Evolutionary conservation across 2,329 filamentous ascomycete genomes (phyloP), one percentile per base, ranked within the genome.

Genomic region (Fusarium succisae): DNA sequence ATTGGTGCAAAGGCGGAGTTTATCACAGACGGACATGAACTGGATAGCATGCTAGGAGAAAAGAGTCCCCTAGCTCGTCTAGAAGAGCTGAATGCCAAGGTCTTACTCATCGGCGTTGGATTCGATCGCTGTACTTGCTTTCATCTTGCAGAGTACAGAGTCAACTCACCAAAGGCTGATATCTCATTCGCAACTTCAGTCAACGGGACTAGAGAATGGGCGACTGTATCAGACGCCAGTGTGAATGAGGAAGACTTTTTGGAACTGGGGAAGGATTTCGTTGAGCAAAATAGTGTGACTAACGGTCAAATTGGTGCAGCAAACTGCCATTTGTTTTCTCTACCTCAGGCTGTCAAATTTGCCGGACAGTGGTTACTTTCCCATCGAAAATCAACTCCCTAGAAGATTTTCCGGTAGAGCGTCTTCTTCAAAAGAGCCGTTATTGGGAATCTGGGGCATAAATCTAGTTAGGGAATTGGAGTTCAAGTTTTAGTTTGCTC

Each of bases 91-190:
- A 44, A 45, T 10, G 56, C 63, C 1, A 68, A 67, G 12, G 39
- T 68, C 2, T 0, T 68, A 3, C 65, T 68, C 3, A 5, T 68
- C 2, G 63, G 65, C 20, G 65, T 53, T 17, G 54, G 22, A 0
- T 68, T 68, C 2, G 12, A 53, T n/a, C 28, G n/a, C 10, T 68
- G 65, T 14, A 68, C 54, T 3, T 54, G 63, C n/a, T 38, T 68
- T 28, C 65, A 68, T 37, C 28, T 68, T 3, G 65, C 63, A 6
- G 63, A 68, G 35, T 68, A 67, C 15, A 61, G 65, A 11, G 30
- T 24, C 17, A 24, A 26, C 3, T 14, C 45, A 11, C 18, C 28
- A 1, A 67, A 32, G 22, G 35, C 22, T 20, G 28, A 53, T 17
- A 38, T 9, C 11, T 61, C 45, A 15, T 68, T 68, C 10, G 63